Conservation (phyloP, 768 basidiomycete genomes). For the Lactarius quietus region DNA sequence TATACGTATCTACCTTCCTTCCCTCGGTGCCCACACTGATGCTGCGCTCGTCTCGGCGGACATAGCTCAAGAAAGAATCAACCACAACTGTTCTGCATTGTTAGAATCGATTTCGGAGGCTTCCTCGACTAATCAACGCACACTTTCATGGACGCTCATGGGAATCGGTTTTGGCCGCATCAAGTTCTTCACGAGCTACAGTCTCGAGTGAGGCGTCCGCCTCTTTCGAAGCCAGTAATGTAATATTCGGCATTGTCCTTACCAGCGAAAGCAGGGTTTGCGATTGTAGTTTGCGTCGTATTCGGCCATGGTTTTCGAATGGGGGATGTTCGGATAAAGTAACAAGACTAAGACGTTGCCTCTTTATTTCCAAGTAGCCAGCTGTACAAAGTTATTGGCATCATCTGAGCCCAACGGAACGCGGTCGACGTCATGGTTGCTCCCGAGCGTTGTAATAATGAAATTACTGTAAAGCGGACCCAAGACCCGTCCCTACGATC, state of each 20-base stretch:
- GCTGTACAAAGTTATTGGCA: background rate
- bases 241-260: background rate
- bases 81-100: no score
- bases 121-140: background rate
- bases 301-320: constrained; percentile 5
- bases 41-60: constrained; percentile 16
- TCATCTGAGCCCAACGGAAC: background rate
- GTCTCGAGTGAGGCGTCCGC: constrained; percentile 3
- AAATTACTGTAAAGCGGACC: background rate
- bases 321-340: background rate
- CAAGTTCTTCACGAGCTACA: constrained; percentile 11
- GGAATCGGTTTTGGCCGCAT: constrained; percentile 2
- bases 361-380: constrained; percentile 6
- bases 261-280: constrained; percentile 9
- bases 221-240: background rate
- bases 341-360: background rate
- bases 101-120: background rate
- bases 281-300: constrained; percentile 18
- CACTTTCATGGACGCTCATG: constrained; percentile 14
- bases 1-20: constrained; percentile 12
- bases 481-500: background rate
- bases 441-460: background rate
- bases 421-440: background rate
- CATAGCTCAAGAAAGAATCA: background rate
- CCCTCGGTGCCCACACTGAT: constrained; percentile 8